phyloP scores from a whole-genome alignment of 176 grass and related monocot species.

The Cenchrus purpureus region DNA sequence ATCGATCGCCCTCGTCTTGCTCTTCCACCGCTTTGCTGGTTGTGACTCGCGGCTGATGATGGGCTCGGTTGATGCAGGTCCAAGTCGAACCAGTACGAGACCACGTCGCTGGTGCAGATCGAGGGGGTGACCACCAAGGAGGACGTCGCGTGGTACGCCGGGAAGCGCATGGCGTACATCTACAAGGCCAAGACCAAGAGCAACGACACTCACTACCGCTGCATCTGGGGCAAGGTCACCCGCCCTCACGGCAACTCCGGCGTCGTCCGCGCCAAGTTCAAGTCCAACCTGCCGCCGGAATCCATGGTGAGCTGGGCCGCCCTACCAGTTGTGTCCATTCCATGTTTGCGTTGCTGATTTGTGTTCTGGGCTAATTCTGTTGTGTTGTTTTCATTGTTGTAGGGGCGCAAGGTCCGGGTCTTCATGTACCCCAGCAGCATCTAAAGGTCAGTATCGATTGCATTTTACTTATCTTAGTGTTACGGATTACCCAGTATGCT shows the following conservation, averaged over 20 bases:
- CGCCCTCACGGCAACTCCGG: slow-evolving; percentile 79
- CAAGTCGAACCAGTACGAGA: slow-evolving; percentile 76
- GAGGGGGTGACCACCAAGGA: slow-evolving; percentile 78
- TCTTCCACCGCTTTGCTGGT: too few relatives aligned
- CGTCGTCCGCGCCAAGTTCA: slow-evolving; percentile 77
- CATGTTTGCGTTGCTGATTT: background rate
- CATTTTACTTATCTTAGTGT: background rate
- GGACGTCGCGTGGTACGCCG: slow-evolving; percentile 67
- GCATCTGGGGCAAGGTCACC: slow-evolving; percentile 85
- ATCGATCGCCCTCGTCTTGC: background rate
- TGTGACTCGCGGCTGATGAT: background rate
- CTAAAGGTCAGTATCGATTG: slow-evolving; percentile 49
- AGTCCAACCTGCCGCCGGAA: slow-evolving; percentile 68
- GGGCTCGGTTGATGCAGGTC: slow-evolving; percentile 42
- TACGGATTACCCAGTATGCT: background rate
- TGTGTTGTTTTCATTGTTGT: background rate
- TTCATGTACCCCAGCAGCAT: slow-evolving; percentile 95
- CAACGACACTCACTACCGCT: slow-evolving; percentile 50
- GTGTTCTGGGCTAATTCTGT: slow-evolving; percentile 11
- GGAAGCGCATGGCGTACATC: slow-evolving; percentile 68
- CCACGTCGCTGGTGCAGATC: slow-evolving; percentile 66
- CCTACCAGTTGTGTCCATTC: background rate
- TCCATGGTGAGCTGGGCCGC: slow-evolving; percentile 57
- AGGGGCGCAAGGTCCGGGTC: slow-evolving; percentile 82
- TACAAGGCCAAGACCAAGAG: slow-evolving; percentile 81